These are phyloP conservation scores for Cercospora canescens DNA, from an alignment of 2,329 filamentous ascomycete species.

Conservation along the genomic window DNA sequence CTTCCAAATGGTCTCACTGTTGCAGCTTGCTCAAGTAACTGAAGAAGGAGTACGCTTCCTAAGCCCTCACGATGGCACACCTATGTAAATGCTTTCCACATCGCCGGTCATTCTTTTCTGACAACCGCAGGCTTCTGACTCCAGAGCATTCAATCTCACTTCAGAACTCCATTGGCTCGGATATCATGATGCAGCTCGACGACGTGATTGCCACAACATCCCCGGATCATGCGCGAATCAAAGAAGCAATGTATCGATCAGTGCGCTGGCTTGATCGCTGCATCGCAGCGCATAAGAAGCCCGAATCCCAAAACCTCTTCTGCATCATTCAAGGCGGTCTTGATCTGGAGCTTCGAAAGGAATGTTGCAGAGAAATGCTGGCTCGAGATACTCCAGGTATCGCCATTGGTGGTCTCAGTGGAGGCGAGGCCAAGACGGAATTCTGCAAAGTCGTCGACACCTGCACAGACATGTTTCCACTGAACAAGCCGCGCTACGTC, in stretches of 20 bases:
- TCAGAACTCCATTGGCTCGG: conserved; percentile 95
- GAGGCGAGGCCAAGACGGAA: conserved; percentile 89
- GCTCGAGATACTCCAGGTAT: conserved; percentile 90
- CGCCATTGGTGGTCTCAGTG: conserved; percentile 91
- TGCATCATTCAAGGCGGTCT: conserved; percentile 98
- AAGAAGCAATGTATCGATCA: conserved; percentile 91
- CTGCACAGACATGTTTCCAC: conserved; percentile 81
- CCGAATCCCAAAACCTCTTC: conserved; percentile 85
- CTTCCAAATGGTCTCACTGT: conserved; percentile 97
- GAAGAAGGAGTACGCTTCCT: conserved; percentile 95
- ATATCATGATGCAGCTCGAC: conserved; percentile 99
- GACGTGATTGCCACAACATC: conserved; percentile 97
- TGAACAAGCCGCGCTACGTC: conserved; percentile 94
- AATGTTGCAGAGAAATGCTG: conserved; percentile 87
- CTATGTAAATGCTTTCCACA: conserved; percentile 61
- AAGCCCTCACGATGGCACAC: conserved; percentile 91
- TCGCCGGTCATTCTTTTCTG: neutral
- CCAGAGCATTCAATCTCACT: conserved; percentile 95
- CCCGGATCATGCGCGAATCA: conserved; percentile 82
- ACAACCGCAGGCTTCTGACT: conserved; percentile 66
- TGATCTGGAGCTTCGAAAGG: conserved; percentile 78
- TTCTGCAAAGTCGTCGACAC: conserved; percentile 84
- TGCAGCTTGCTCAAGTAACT: conserved; percentile 89
- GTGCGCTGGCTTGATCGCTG: conserved; percentile 96
- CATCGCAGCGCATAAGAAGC: conserved; percentile 83